phyloP scores from a whole-genome alignment of 345 rosid species.

The Brassica nigra region DNA sequence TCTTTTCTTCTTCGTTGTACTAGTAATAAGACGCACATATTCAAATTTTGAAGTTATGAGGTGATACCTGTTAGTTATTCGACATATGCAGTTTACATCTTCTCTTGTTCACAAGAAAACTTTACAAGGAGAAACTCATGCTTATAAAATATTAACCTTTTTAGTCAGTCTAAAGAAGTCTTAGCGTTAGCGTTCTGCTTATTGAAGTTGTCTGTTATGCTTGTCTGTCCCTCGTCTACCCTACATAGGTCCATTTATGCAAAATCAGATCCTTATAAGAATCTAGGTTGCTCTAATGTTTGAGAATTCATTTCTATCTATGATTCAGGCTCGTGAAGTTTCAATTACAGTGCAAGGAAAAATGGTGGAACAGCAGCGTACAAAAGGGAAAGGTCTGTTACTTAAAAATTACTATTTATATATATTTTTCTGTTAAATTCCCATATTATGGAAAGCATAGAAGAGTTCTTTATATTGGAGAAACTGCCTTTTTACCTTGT shows the following conservation, averaged over 20 bases:
- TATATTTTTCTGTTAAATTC: background rate
- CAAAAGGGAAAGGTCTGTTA: constrained; percentile 83
- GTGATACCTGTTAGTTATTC: constrained; percentile 12
- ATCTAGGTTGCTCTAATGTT: constrained; percentile 10
- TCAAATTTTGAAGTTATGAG: constrained; percentile 8
- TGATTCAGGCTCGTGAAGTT: constrained; percentile 88
- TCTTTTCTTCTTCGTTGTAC: background rate
- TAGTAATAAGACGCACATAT: constrained; percentile 13
- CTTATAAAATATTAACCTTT: constrained; percentile 10
- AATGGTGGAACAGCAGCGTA: constrained; percentile 88
- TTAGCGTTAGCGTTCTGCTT: background rate
- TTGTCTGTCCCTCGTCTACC: constrained; percentile 9
- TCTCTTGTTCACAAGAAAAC: constrained; percentile 18
- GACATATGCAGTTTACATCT: constrained; percentile 2
- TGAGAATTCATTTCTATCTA: constrained; percentile 17
- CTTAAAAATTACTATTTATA: background rate
- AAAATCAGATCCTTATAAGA: constrained; percentile 7
- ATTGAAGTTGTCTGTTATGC: constrained; percentile 14
- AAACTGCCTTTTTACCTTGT: constrained; percentile 4
- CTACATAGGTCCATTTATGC: constrained; percentile 3
- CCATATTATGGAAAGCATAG: background rate
- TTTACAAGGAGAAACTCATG: constrained; percentile 3
- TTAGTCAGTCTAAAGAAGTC: constrained; percentile 7
- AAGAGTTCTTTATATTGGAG: background rate
- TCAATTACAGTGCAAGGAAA: constrained; percentile 86